Evolutionary conservation across 2,329 filamentous ascomycete species (phyloP).

Genomic region (Beauveria scarabaeidicola): DNA sequence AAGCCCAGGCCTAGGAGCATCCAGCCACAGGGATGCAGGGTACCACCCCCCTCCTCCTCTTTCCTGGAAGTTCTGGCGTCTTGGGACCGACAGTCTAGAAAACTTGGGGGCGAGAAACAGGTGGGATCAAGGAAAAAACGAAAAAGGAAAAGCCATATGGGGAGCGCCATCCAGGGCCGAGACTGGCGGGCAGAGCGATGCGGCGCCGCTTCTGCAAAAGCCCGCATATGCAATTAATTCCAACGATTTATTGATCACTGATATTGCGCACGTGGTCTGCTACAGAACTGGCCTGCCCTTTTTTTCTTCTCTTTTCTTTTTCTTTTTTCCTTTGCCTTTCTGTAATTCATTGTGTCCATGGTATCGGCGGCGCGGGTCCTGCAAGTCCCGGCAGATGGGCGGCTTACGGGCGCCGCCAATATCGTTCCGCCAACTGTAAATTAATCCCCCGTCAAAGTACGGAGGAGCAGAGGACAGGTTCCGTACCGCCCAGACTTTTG

Average conservation of each 20-base stretch:
- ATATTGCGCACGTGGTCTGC: slow-evolving; percentile 2
- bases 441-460: not conserved
- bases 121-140: not conserved
- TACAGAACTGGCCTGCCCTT: not conserved
- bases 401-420: slow-evolving; percentile 6
- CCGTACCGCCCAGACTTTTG: not conserved
- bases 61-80: not conserved
- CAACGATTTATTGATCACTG: slow-evolving; percentile 2
- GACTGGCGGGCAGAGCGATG: not conserved
- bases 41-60: not conserved
- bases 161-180: not conserved
- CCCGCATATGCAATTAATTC: not conserved
- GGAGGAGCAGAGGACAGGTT: not conserved
- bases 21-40: not conserved
- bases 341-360: not conserved
- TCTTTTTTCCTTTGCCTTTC: too few relatives aligned
- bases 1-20: not conserved
- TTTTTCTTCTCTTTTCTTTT: too few relatives aligned
- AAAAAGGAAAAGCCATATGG: slow-evolving; percentile 1
- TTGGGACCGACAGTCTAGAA: not conserved
- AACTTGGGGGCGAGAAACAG: slow-evolving; percentile 3
- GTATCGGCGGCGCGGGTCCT: slow-evolving; percentile 5
- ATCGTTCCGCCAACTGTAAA: not conserved
- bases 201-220: not conserved
- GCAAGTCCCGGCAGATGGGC: slow-evolving; percentile 4